Base-by-base conservation (phyloP, 805 yeast genomes). In the Candida fluviatilis region DNA sequence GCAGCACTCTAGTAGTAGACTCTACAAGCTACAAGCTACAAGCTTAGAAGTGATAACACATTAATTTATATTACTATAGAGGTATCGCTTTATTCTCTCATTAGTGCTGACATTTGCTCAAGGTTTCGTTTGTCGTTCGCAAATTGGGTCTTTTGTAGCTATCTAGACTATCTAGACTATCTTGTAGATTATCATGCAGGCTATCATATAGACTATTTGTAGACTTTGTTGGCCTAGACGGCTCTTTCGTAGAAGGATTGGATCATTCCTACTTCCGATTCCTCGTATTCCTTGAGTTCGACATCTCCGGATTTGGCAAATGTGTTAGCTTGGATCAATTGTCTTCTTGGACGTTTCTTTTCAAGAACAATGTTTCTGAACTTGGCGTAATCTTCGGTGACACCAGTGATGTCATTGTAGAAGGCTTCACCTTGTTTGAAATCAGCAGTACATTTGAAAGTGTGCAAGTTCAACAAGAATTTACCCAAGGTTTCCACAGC, bases 261-360 rank as follows among this genome's bases (percentile, higher is more conserved):
- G 52, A 88, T 83, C 84, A 88, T 73, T 18, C 95, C 95, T 25
- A 69, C 66, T 47, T 79, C 80, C 10, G 80, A 70, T 55, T 84
- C 91, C 18, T 76, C 81, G 51, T 88, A 88, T 54, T 85, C 95
- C 40, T 69, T 71, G n/a, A 87, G 68, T 29, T 62, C 70, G 23
- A 82, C 79, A 5, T 55, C 24, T 12, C 36, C 42, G 17, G 17
- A 58, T 6, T 60, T 69, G 32, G 77, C 45, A 18, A 63, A 49
- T 6, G 95, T 83, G 61, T 88, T 88, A 18, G 89, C 86, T 62
- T 88, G 96, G 40, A 88, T 78, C 48, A 82, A 75, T 57, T 86
- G 95, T 59, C 80, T 82, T 59, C 96, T 76, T 45, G 96, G 95
- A 49, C 82, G 69, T 62, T 86, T 84, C 57, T 84, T 82, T 32